Evolutionary conservation across 768 basidiomycete genomes (phyloP), one percentile per base, ranked within the genome.

Genomic region (Leccinum olivaceopallidum): DNA sequence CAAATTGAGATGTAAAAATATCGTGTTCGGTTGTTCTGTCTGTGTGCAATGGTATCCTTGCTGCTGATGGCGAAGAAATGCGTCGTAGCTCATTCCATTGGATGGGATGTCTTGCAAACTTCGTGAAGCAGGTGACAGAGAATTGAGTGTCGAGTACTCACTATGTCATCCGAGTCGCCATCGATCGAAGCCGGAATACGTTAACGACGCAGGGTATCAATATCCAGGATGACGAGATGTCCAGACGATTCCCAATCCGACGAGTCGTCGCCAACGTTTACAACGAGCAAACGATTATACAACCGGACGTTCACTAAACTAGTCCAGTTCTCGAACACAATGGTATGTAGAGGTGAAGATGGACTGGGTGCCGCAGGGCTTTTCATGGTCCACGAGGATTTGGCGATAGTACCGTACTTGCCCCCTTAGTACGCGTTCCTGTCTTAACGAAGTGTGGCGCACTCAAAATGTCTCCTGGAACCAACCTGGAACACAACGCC

Each of bases 141-240:
- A 4, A 36, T 37, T 24, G 6, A 12, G 36, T 24, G 22, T 20
- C 18, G 18, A 14, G 20, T n/a, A 51, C 53, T 58, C 26, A 55
- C 57, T 18, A 4, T 5, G 4, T 57, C 56, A 34, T 32, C 26
- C 24, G 24, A 24, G 24, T 24, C 24, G 2, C 37, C 16, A 39
- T 39, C 37, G 2, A 50, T 34, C 22, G 53, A 39, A 26, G 49
- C 14, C 14, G 49, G 56, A 22, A 63, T 36, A 22, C 28, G 39
- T 30, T 62, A 63, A 16, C 34, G 63, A 18, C 57, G 49, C 53
- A 62, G n/a, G 16, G 60, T 62, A 22, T 49, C 36, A 4, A 53
- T 48, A 28, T 57, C 57, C 53, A 58, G 50, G 8, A 62, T 24
- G 44, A 64, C 36, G 13, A 58, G 54, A 20, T 44, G 22, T 12